Base-by-base conservation (phyloP, 108 stramenopile species). In the Skeletonema costatum region DNA sequence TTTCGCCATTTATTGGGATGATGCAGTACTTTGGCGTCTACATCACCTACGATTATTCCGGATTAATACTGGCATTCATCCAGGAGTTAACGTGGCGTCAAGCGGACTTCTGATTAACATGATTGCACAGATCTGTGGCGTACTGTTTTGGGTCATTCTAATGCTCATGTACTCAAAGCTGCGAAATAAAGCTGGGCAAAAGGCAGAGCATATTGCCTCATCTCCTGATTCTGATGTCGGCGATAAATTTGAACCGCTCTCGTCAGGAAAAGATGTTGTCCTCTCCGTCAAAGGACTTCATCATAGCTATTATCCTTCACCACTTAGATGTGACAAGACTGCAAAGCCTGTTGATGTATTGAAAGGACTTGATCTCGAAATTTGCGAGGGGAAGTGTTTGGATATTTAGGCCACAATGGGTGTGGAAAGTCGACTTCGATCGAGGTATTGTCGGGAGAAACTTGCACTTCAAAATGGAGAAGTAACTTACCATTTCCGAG, bases 341-440 rank as follows among this genome's bases (percentile, higher is more conserved):
- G 72, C 66, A 32, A 70, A 67, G 36, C 53, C 32, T 33, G 35
- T 53, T 14, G 44, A 82, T 31, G 90, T 87, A 16, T 71, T 89
- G 13, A 77, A 85, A 25, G 80, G 74, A 11, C 58, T 92, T 5
- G 61, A 68, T 46, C 31, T 92, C 30, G 77, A 75, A 9, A 63
- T 92, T 68, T 87, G 75, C 63, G 85, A 29, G 90, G 90, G 11
- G 81, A 89, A 69, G 81, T 92, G 35, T 74, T 75, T 50, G 78
- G 85, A 46, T 76, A 86, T 13, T 81, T 92, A 5, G 88, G 88
- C 19, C 85, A 88, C 71, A 90, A 89, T 60, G 87, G 87, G n/a
- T 85, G 87, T 30, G 77, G 76, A 13, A 83, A 83, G 46, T 71
- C 72, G 10, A 79, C 82, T 2, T 69, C 82, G 9, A 64, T 79